Conservation (phyloP, 768 basidiomycete species). For the Leccinum olivaceopallidum region DNA sequence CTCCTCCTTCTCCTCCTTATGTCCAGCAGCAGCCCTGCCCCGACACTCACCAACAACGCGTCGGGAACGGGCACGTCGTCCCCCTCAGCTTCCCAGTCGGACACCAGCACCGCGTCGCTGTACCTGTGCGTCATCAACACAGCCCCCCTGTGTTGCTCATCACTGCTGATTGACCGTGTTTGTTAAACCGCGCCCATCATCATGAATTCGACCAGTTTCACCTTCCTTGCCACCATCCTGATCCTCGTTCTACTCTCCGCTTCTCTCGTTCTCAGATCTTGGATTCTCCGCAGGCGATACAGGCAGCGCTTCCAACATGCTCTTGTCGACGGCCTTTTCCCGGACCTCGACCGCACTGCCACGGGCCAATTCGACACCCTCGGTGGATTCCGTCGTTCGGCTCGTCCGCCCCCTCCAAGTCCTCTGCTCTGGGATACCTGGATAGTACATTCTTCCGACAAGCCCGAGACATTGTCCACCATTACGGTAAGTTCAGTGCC, state of each 20-base stretch:
- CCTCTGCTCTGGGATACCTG: conserved; percentile 22
- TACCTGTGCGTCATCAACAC: conserved; percentile 24
- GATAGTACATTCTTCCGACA: neutral
- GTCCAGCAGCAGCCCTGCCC: conserved; percentile 10
- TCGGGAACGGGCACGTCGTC: conserved; percentile 4
- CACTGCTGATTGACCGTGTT: conserved; percentile 7
- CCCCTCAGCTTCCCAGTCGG: conserved; percentile 1
- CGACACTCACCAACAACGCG: neutral
- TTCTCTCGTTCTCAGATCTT: conserved; percentile 64
- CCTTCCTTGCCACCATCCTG: conserved; percentile 71
- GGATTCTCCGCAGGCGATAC: conserved; percentile 58
- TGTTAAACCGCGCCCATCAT: conserved; percentile 1
- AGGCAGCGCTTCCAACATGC: conserved; percentile 54
- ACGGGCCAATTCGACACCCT: neutral
- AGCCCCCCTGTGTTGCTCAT: conserved; percentile 2
- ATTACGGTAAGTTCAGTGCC: conserved; percentile 15
- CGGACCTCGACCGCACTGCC: conserved; percentile 32
- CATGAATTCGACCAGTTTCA: conserved; percentile 47
- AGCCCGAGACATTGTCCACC: conserved; percentile 10
- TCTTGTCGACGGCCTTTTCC: conserved; percentile 43
- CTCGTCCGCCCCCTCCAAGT: conserved; percentile 10
- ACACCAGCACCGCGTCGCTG: conserved; percentile 24
- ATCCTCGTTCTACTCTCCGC: conserved; percentile 65
- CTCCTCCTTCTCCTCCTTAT: conserved; percentile 6
- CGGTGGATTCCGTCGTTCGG: conserved; percentile 4